Base-by-base conservation (phyloP, 1,139 yeast species). In the Scheffersomyces segobiensis region DNA sequence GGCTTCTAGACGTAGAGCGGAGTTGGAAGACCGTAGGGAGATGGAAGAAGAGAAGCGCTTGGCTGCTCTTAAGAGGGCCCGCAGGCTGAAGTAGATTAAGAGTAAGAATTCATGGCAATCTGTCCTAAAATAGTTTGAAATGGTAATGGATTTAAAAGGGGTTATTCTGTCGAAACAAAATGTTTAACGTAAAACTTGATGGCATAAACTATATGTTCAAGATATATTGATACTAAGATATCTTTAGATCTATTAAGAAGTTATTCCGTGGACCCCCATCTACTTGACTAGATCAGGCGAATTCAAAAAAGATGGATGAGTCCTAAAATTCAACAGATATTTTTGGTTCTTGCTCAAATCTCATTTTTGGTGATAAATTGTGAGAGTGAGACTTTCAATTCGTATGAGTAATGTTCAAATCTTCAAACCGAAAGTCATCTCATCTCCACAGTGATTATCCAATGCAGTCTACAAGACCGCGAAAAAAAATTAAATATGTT, bases 1-100 rank as follows among this genome's bases (percentile, higher is more conserved):
- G 63, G 72, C 84, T 52, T 88, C 97, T 5, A 79, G 87, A 55
- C 78, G 75, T 17, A 70, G 67, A 32, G 97, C 93, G 0, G 81
- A 82, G 64, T 63, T 79, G 52, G 97, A 91, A 67, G 97, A 91
- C 65, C 78, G 79, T 57, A 74, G 77, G 55, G 96, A 90, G 67
- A 81, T 82, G 66, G 83, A 77, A 58, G 84, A 84, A 70, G 87
- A 90, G 63, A 58, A 57, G 53, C 57, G 63, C 21, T 65, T 74
- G 58, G 79, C 80, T 7, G 75, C 69, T n/a, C 58, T 69, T 56
- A 78, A 78, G 60, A 64, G 63, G 55, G 70, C 69, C 53, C 65
- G 71, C 50, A 68, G 67, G 55, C 53, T 54, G 46, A 56, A 21
- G 42, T 55, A 54, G 22, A 48, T 20, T 53, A 50, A 51, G 46